Evolutionary conservation across 768 basidiomycete species (phyloP).

Genomic region (Dioszegia crocea): DNA sequence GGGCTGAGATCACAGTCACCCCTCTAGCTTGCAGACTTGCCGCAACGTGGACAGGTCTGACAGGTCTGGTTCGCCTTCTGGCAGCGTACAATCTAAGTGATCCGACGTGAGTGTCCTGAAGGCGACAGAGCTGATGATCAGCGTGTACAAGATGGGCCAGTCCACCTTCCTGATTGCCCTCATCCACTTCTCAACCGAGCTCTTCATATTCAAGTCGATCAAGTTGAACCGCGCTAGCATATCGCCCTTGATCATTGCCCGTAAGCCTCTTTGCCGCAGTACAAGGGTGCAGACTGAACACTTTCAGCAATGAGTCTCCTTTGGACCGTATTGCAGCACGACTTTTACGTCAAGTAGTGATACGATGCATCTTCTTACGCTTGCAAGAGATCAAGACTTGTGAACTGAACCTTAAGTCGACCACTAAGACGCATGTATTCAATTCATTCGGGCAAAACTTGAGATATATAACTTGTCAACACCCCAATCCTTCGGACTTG

Average conservation of each 20-base stretch:
- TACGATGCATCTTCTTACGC: too few relatives aligned
- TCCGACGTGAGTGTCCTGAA: conserved; percentile 61
- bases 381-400: too few relatives aligned
- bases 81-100: conserved; percentile 83
- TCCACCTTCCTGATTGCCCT: conserved; percentile 86
- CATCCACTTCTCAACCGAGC: conserved; percentile 80
- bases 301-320: conserved; percentile 9
- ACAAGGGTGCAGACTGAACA: too few relatives aligned
- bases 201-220: conserved; percentile 74
- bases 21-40: conserved; percentile 82
- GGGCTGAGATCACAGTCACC: conserved; percentile 79
- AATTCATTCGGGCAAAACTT: neutral
- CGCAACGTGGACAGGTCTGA: conserved; percentile 82
- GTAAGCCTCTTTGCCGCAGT: conserved; percentile 63
- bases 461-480: neutral
- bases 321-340: conserved; percentile 4
- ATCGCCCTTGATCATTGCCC: conserved; percentile 76
- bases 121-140: neutral
- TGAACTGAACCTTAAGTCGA: too few relatives aligned
- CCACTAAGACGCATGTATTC: too few relatives aligned
- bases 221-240: conserved; percentile 60
- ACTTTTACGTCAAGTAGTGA: conserved; percentile 6
- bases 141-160: conserved; percentile 77
- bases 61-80: conserved; percentile 75
- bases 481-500: neutral